Evolutionary conservation across 352 stramenopile species (phyloP), one percentile per base, ranked within the genome.

Genomic region (Pythium dissimile): DNA sequence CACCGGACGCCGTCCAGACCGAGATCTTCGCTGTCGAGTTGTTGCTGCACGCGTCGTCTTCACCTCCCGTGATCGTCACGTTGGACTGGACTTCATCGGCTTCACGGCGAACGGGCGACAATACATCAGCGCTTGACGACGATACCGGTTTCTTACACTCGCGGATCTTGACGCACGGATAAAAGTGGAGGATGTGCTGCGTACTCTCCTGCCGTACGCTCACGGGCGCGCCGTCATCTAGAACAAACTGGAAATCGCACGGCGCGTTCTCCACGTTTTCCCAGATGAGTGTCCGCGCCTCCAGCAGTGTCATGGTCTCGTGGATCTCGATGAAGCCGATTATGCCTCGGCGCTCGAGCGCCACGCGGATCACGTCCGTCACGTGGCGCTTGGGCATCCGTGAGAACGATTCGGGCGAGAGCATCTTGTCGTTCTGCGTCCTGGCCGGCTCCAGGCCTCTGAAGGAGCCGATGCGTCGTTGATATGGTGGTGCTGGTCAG

Each of bases 291-390:
- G 67, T 63, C 10, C 81, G 78, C 10, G 79, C 81, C 27, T 87
- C 77, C 0, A 77, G 49, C 21, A 91, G 49, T 27, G 65, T 89
- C 76, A 88, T 89, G 34, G 45, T 62, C 20, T 88, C 75, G 38
- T 84, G 62, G 34, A 86, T 75, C 44, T 89, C 71, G 38, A 92
- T 92, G 41, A 89, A 92, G 31, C 82, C 82, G 52, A 92, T 79
- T 39, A 89, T 67, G 27, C 80, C 79, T 45, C 67, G 65, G 9
- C 61, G 65, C 55, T 92, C 82, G 20, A 92, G 66, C 11, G 82
- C 58, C 34, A 92, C 71, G 23, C 82, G 73, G 12, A 92, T 67
- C 13, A 89, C 66, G 50, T 92, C 79, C 8, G 71, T 72, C 49
- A 72, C 64, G 27, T 78, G 69, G 10, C 75, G 71, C 53, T 74